These are phyloP conservation scores for Bjerkandera adusta DNA, from an alignment of 1,284 basidiomycete species.

Conservation along the genomic window DNA sequence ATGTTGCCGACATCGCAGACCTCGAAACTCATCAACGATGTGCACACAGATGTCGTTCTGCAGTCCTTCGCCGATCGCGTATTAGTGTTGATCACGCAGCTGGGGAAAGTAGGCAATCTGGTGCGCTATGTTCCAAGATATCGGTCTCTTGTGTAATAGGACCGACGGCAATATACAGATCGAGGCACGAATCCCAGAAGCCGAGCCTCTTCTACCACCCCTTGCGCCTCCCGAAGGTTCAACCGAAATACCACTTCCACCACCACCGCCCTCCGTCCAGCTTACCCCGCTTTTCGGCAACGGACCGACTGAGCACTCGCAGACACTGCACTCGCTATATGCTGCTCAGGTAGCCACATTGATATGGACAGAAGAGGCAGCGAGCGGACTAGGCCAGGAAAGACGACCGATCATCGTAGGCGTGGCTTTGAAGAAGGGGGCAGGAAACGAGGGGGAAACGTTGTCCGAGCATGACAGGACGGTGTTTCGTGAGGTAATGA, in stretches of 20 bases:
- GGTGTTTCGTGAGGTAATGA: conserved; percentile 68
- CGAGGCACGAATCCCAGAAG: conserved; percentile 75
- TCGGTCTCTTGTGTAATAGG: not conserved
- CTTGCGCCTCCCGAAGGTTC: conserved; percentile 33
- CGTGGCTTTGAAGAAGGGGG: conserved; percentile 52
- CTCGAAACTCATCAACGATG: conserved; percentile 49
- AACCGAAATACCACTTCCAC: conserved; percentile 49
- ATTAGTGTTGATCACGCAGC: conserved; percentile 81
- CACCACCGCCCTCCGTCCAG: conserved; percentile 70
- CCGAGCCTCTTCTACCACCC: conserved; percentile 52
- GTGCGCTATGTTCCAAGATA: conserved; percentile 37
- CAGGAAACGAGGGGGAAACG: conserved; percentile 30
- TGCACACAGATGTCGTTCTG: conserved; percentile 71
- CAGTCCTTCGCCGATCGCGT: conserved; percentile 79
- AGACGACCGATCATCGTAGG: conserved; percentile 65
- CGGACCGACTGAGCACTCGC: conserved; percentile 58
- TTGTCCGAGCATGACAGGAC: conserved; percentile 47
- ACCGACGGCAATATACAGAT: conserved; percentile 47
- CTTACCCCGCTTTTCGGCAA: conserved; percentile 78
- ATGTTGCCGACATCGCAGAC: conserved; percentile 35
- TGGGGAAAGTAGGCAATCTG: conserved; percentile 85
- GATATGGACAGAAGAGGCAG: conserved; percentile 62
- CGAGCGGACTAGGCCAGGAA: conserved; percentile 36
- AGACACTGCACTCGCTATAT: conserved; percentile 80
- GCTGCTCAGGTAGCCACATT: conserved; percentile 84